These are phyloP conservation scores for Salix udensis DNA, from an alignment of 345 rosid species.

Conservation along the genomic window DNA sequence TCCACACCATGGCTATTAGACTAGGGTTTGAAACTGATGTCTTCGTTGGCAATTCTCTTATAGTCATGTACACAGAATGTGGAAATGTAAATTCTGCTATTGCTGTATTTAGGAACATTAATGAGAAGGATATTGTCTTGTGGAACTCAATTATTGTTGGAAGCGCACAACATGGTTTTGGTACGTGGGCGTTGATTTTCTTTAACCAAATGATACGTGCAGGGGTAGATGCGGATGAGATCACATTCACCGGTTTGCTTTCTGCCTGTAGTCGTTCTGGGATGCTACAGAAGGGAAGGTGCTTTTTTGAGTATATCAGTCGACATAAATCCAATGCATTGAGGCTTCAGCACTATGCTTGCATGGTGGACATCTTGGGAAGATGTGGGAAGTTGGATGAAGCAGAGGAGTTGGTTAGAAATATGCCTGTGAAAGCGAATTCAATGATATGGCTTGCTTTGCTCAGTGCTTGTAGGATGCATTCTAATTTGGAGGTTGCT, in stretches of 20 bases:
- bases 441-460: conserved; percentile 60
- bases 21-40: conserved; percentile 50
- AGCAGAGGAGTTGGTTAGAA: conserved; percentile 55
- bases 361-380: conserved; percentile 72
- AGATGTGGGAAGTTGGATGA: conserved; percentile 57
- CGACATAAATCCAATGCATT: conserved; percentile 21
- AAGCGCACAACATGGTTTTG: conserved; percentile 67
- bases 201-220: conserved; percentile 55
- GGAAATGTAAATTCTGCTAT: conserved; percentile 46
- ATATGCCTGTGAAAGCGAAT: conserved; percentile 51
- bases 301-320: conserved; percentile 47
- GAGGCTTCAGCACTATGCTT: conserved; percentile 59
- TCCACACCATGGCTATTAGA: conserved; percentile 50
- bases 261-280: conserved; percentile 76
- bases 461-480: conserved; percentile 68
- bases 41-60: conserved; percentile 65
- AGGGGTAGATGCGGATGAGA: conserved; percentile 55
- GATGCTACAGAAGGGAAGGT: conserved; percentile 55
- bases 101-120: conserved; percentile 39
- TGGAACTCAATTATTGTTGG: conserved; percentile 69
- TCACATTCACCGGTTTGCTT: conserved; percentile 76
- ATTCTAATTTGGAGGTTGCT: conserved; percentile 47
- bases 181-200: conserved; percentile 44
- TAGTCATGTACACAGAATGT: conserved; percentile 54
- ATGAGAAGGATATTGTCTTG: conserved; percentile 49